These are phyloP conservation scores for Sutorius eximius DNA, from an alignment of 1,284 basidiomycete species.

Conservation along the genomic window DNA sequence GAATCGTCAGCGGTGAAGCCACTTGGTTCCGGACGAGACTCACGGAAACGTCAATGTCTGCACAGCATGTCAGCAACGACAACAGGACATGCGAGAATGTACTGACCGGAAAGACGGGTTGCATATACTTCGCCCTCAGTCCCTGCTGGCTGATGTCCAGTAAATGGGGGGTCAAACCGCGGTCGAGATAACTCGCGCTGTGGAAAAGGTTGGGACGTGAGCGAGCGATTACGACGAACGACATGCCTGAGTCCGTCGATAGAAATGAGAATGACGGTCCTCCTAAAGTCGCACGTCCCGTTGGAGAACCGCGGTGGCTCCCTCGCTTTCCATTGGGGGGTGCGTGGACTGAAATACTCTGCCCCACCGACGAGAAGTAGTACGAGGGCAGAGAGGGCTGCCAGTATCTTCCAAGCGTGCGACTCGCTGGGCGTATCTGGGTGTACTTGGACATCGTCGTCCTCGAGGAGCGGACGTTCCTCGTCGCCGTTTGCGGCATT, in stretches of 20 bases:
- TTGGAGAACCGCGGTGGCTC: constrained; percentile 45
- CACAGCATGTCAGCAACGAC: constrained; percentile 3
- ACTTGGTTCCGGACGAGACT: constrained; percentile 33
- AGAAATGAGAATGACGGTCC: constrained; percentile 81
- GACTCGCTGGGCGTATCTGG: not conserved
- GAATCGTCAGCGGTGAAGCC: not conserved
- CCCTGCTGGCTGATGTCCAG: constrained; percentile 77
- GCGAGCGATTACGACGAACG: not conserved
- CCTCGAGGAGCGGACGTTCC: constrained; percentile 23
- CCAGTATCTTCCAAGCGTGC: constrained; percentile 16
- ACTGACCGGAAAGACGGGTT: constrained; percentile 82
- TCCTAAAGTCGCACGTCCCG: constrained; percentile 75
- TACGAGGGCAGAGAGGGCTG: constrained; percentile 16
- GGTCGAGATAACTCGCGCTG: constrained; percentile 82
- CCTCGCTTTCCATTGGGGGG: constrained; percentile 2
- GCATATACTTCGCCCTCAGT: constrained; percentile 81
- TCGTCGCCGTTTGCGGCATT: constrained; percentile 14
- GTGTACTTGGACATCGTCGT: constrained; percentile 5
- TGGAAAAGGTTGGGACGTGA: constrained; percentile 5
- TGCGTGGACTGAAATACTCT: constrained; percentile 7
- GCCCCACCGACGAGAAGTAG: constrained; percentile 16
- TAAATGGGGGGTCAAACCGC: constrained; percentile 79
- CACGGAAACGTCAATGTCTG: constrained; percentile 89
- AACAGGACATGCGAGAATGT: not conserved
- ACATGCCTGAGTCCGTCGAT: constrained; percentile 81